Percentiles rank a stretch among this genome's conserved stretches.
These are phyloP conservation scores for Aspergillus hancockii DNA, from an alignment of 495 filamentous ascomycete genomes.

Conservation along the genomic window DNA sequence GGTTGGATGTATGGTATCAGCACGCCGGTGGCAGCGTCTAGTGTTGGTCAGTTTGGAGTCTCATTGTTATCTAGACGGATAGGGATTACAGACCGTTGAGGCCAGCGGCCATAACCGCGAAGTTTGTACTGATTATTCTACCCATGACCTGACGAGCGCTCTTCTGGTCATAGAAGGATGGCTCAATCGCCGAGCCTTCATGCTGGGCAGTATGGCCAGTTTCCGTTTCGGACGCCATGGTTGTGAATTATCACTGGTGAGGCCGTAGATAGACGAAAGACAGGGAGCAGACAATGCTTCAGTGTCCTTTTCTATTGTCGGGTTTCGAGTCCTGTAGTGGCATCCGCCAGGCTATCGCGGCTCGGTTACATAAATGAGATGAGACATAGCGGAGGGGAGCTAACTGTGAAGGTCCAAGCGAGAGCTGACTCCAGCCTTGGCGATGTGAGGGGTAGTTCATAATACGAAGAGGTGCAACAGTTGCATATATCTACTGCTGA, in stretches of 20 bases:
- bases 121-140: slow-evolving; percentile 51
- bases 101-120: slow-evolving; percentile 55
- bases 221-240: slow-evolving; percentile 6
- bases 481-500: background rate
- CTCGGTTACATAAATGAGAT: background rate
- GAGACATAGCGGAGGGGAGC: background rate
- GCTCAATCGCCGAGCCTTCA: slow-evolving; percentile 5
- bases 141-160: slow-evolving; percentile 21
- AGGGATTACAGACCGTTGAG: slow-evolving; percentile 34
- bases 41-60: background rate
- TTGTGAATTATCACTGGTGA: background rate
- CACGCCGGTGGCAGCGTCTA: slow-evolving; percentile 51
- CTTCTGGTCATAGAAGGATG: slow-evolving; percentile 10
- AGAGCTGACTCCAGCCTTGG: background rate
- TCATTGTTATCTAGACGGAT: background rate
- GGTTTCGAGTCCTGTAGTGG: background rate
- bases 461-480: background rate
- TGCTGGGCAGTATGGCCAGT: slow-evolving; percentile 6
- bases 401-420: slow-evolving; percentile 1
- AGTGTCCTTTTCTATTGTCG: background rate
- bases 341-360: slow-evolving; percentile 1
- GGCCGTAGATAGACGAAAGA: background rate
- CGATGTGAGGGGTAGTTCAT: slow-evolving; percentile 1
- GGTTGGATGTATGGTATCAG: slow-evolving; percentile 55
- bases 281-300: background rate